phyloP scores from a whole-genome alignment of 2,329 filamentous ascomycete species.

The Erysiphe pulchra region DNA sequence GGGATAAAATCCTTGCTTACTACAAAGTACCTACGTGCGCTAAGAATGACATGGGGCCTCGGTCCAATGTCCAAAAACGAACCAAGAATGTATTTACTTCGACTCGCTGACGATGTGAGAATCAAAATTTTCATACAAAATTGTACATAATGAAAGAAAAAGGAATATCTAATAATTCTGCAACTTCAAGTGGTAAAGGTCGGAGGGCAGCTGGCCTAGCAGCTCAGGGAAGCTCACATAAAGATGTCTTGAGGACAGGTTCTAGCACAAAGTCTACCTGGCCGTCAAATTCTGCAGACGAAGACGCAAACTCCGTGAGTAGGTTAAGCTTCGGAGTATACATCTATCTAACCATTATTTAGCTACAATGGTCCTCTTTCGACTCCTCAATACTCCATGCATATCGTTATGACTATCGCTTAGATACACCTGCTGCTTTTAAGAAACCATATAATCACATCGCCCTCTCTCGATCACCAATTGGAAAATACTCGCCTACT shows the following conservation, averaged over 20 bases:
- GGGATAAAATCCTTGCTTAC: no score
- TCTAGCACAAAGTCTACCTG: slow-evolving; percentile 2
- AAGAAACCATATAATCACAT: slow-evolving; percentile 33
- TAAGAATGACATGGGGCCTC: no score
- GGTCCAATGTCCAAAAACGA: no score
- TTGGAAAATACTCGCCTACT: slow-evolving; percentile 49
- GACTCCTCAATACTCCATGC: slow-evolving; percentile 42
- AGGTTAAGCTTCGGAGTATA: not conserved
- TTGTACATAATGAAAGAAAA: slow-evolving; percentile 12
- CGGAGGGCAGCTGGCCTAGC: slow-evolving; percentile 8
- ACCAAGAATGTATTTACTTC: no score
- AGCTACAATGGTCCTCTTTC: slow-evolving; percentile 42
- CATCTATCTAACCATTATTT: not conserved
- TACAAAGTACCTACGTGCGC: no score
- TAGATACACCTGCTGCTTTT: slow-evolving; percentile 47
- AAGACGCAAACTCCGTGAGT: slow-evolving; percentile 10
- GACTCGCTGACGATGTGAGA: no score
- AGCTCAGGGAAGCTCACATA: slow-evolving; percentile 8
- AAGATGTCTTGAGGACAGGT: slow-evolving; percentile 10
- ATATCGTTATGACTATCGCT: slow-evolving; percentile 49
- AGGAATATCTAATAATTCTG: slow-evolving; percentile 4
- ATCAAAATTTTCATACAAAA: no score
- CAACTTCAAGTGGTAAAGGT: slow-evolving; percentile 10
- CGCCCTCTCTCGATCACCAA: slow-evolving; percentile 33
- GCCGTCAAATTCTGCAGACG: slow-evolving; percentile 3